phyloP scores from a whole-genome alignment of 306 rosid genomes.

The Quercus ilex region DNA sequence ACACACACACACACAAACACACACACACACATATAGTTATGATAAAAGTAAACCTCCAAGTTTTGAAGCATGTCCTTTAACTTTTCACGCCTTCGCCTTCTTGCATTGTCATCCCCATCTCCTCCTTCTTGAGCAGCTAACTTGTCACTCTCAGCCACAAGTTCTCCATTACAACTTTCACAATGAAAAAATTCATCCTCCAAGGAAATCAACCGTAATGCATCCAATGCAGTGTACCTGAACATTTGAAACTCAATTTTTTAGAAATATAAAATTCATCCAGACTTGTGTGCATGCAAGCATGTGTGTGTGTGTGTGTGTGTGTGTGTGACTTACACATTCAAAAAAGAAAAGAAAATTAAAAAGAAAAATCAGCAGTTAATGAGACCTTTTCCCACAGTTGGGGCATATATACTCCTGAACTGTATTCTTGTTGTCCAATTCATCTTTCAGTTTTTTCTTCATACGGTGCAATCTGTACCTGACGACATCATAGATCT shows the following conservation, averaged over 20 bases:
- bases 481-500: slow-evolving; percentile 90
- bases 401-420: slow-evolving; percentile 87
- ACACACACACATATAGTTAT: not conserved
- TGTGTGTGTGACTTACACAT: not conserved
- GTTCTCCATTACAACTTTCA: slow-evolving; percentile 80
- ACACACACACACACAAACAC: too few species aligned
- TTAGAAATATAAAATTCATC: slow-evolving; percentile 4
- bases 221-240: slow-evolving; percentile 94
- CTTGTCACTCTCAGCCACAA: slow-evolving; percentile 92
- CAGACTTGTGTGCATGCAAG: not conserved
- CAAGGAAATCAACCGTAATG: slow-evolving; percentile 73
- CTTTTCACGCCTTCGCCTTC: slow-evolving; percentile 78
- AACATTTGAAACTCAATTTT: slow-evolving; percentile 12
- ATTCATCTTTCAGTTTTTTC: slow-evolving; percentile 94
- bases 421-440: slow-evolving; percentile 93
- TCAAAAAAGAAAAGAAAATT: not conserved
- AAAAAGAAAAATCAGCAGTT: not conserved
- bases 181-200: slow-evolving; percentile 91
- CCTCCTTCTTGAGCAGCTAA: slow-evolving; percentile 80
- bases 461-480: slow-evolving; percentile 94
- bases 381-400: slow-evolving; percentile 75
- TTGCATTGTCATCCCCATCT: slow-evolving; percentile 86
- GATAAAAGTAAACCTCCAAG: slow-evolving; percentile 58
- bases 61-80: slow-evolving; percentile 86
- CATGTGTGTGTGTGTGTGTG: not conserved